Evolutionary conservation across 805 yeast genomes (phyloP).

Genomic region (Pichia thaimueangensis): DNA sequence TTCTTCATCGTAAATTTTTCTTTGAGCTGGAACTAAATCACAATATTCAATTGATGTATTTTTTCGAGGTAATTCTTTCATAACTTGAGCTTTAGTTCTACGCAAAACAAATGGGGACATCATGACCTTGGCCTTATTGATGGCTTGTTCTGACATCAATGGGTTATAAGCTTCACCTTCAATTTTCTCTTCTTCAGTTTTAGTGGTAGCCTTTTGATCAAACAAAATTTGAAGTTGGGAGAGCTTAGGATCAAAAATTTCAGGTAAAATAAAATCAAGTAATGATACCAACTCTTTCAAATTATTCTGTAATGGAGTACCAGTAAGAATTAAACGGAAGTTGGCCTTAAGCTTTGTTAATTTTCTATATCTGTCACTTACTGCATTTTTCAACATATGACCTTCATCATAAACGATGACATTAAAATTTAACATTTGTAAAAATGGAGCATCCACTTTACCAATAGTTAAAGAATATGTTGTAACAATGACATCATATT

Average conservation of each 20-base stretch:
- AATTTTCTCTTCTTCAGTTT: slow-evolving; percentile 30
- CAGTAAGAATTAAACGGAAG: slow-evolving; percentile 86
- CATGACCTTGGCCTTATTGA: slow-evolving; percentile 90
- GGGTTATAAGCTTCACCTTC: slow-evolving; percentile 59
- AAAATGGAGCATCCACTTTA: slow-evolving; percentile 72
- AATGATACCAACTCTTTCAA: slow-evolving; percentile 84
- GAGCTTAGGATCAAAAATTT: slow-evolving; percentile 69
- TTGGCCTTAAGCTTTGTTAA: slow-evolving; percentile 77
- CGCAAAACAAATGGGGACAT: slow-evolving; percentile 96
- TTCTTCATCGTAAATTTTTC: slow-evolving; percentile 53
- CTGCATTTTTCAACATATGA: slow-evolving; percentile 88
- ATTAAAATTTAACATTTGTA: slow-evolving; percentile 70
- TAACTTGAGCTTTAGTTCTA: slow-evolving; percentile 86
- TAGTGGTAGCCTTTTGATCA: slow-evolving; percentile 78
- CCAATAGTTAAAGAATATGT: slow-evolving; percentile 87
- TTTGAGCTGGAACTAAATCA: slow-evolving; percentile 51
- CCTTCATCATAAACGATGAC: slow-evolving; percentile 96
- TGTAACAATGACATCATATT: slow-evolving; percentile 86
- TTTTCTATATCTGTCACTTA: slow-evolving; percentile 79
- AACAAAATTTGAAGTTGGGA: slow-evolving; percentile 79
- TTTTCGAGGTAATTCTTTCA: slow-evolving; percentile 82
- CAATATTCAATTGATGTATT: slow-evolving; percentile 59
- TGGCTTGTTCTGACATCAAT: slow-evolving; percentile 82
- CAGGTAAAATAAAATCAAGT: slow-evolving; percentile 85
- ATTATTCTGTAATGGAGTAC: slow-evolving; percentile 95